Conservation (phyloP, 192 early-diverging fungal species). For the Ambispora gerdemannii region DNA sequence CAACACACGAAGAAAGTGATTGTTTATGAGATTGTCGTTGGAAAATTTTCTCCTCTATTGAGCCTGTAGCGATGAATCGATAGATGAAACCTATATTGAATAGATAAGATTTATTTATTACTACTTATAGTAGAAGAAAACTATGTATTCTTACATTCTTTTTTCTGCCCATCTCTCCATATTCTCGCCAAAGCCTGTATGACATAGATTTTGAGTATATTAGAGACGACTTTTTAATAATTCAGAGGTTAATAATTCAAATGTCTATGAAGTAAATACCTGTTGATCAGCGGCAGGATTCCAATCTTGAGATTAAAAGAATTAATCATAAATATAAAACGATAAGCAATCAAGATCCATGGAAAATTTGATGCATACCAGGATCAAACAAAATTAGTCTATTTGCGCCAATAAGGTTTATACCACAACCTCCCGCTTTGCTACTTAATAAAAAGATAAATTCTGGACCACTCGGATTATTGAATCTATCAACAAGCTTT, state of each 20-base stretch:
- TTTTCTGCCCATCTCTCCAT: slow-evolving; percentile 84
- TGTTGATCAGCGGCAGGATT: slow-evolving; percentile 98
- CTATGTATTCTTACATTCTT: slow-evolving; percentile 50
- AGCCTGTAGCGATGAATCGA: slow-evolving; percentile 94
- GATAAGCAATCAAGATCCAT: neutral
- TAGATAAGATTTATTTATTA: neutral
- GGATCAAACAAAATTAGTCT: slow-evolving; percentile 93
- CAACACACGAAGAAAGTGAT: slow-evolving; percentile 87
- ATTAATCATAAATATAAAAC: neutral
- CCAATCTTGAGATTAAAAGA: slow-evolving; percentile 58
- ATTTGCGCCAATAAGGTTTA: slow-evolving; percentile 98
- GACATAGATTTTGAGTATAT: slow-evolving; percentile 31
- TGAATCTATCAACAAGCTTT: slow-evolving; percentile 94
- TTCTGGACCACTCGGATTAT: slow-evolving; percentile 78
- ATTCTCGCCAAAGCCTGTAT: slow-evolving; percentile 73
- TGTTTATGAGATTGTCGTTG: slow-evolving; percentile 87
- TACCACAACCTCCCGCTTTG: slow-evolving; percentile 98
- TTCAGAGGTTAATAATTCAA: too few relatives aligned
- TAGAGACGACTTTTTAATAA: too few relatives aligned
- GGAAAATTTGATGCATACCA: slow-evolving; percentile 32
- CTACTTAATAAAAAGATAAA: slow-evolving; percentile 96
- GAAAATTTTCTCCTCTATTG: slow-evolving; percentile 99
- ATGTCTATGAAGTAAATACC: neutral
- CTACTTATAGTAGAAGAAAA: neutral
- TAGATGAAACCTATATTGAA: slow-evolving; percentile 85